Evolutionary conservation across 352 stramenopile species (phyloP).

Genomic region (Phytophthora tubulina): DNA sequence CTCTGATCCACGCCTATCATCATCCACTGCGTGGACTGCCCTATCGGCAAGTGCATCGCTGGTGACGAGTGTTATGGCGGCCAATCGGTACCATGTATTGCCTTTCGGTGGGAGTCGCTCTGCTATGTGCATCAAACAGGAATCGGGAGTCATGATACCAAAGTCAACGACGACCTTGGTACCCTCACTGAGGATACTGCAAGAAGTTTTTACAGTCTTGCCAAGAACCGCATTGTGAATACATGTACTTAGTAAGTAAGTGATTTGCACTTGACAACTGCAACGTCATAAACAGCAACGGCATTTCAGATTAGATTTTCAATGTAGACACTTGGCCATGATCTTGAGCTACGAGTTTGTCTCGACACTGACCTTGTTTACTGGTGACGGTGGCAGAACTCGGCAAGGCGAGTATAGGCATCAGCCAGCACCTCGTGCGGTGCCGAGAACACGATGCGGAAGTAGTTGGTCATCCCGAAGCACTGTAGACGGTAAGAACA

Average conservation of each 20-base stretch:
- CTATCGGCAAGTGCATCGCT: background rate
- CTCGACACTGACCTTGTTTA: constrained; percentile 4
- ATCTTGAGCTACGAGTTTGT: background rate
- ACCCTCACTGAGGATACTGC: too few relatives aligned
- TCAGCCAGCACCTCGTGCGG: constrained; percentile 73
- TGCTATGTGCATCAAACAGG: too few relatives aligned
- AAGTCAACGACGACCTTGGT: too few relatives aligned
- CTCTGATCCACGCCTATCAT: background rate
- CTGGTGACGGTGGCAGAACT: constrained; percentile 67
- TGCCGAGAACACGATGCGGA: constrained; percentile 79
- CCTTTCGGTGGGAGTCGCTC: background rate
- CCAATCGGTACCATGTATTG: constrained; percentile 7
- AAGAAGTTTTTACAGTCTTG: too few relatives aligned
- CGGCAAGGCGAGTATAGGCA: constrained; percentile 66
- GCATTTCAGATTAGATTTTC: too few relatives aligned
- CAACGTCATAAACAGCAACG: too few relatives aligned
- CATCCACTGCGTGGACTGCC: background rate
- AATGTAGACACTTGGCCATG: too few relatives aligned
- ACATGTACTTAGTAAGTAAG: too few relatives aligned
- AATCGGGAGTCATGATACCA: too few relatives aligned
- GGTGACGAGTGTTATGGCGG: background rate
- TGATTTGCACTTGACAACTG: too few relatives aligned
- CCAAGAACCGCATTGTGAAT: too few relatives aligned
- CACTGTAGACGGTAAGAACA: constrained; percentile 29
- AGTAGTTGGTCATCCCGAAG: constrained; percentile 78